Base-by-base conservation (phyloP, 129 eudicot species). In the Solidago caesia region DNA sequence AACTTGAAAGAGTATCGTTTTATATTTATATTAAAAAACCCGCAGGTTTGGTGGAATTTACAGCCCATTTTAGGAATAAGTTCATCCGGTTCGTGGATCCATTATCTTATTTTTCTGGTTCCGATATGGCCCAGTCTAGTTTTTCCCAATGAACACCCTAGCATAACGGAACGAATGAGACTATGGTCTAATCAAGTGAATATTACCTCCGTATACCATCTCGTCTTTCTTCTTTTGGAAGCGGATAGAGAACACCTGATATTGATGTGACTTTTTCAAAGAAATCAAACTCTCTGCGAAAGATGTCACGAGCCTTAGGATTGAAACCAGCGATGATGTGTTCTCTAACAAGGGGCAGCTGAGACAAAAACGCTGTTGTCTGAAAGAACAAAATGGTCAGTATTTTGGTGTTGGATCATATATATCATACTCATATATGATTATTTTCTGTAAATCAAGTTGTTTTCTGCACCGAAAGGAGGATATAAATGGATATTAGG, bases 191-290 rank as follows among this genome's bases (percentile, higher is more conserved):
- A 78, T 60, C 61, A 65, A 58, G 44, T 48, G 33, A 44, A 71
- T 75, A 13, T 5, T 85, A 94, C 99, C 97, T 94, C 47, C 91
- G 73, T 29, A 94, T 94, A 45, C 97, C 96, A 79, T 92, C 96
- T 80, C 97, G 84, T 68, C 99, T 77, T 75, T 94, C 99, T 84
- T 94, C 99, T 81, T 94, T 94, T 27, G 97, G 99, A 88, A 94
- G 82, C 64, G 94, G 91, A 81, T 67, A 91, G 64, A 94, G 96
- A 63, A 85, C 88, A 46, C 99, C 99, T 75, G 99, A 94, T 71
- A 94, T 94, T 72, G 94, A 88, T 76, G 99, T 94, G 57, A 94
- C 99, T 82, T 94, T 88, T 75, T 91, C 99, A 85, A 94, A 94
- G 91, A 94, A 94, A 75, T 91, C 96, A 82, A 94, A 94, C 76